Base-by-base conservation (phyloP, 163 green algal genomes). In the Chlamydomonas reinhardtii region DNA sequence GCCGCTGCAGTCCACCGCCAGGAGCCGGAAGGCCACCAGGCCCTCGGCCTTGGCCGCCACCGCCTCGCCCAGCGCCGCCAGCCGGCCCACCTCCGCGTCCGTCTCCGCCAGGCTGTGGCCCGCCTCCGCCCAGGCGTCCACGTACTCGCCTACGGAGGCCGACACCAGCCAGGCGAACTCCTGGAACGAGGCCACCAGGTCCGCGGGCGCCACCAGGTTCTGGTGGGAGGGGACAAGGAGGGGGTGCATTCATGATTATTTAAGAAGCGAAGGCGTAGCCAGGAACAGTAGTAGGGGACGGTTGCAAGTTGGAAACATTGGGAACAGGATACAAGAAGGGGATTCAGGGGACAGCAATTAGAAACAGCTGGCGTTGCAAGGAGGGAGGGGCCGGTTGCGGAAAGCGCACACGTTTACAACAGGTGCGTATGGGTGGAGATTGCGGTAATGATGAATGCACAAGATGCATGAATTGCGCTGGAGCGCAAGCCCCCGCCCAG, bases 51-150 rank as follows among this genome's bases (percentile, higher is more conserved):
- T 92, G 39, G 74, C 77, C 29, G 71, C 61, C n/a, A 95, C 87
- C 4, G 84, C 77, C 34, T 77, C 78, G 19, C 85, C 89, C 69
- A 96, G 29, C 73, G 89, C 73, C 73, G 86, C 68, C 83, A 94
- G 87, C 29, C 89, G 88, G 43, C 74, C 73, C 62, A 96, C 90
- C 86, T 96, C 94, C 22, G 76, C 88, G 64, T 90, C 82, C 66
- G 92, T 95, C 72, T 96, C 94, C 64, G 93, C 87, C 78, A 95
- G 73, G 37, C 61, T 91, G 88, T 94, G 93, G n/a, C 87, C 81
- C 4, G 64, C 90, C 34, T 82, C 85, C 34, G 75, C 69, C 93
- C 93, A 96, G 1, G n/a, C 83, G n/a, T 65, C 75, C 37, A 95
- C 76, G 48, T 88, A 91, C 17, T 69, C 74, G 15, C 37, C 76